Conservation (phyloP, 345 rosid genomes). For the Hibiscus trionum region DNA sequence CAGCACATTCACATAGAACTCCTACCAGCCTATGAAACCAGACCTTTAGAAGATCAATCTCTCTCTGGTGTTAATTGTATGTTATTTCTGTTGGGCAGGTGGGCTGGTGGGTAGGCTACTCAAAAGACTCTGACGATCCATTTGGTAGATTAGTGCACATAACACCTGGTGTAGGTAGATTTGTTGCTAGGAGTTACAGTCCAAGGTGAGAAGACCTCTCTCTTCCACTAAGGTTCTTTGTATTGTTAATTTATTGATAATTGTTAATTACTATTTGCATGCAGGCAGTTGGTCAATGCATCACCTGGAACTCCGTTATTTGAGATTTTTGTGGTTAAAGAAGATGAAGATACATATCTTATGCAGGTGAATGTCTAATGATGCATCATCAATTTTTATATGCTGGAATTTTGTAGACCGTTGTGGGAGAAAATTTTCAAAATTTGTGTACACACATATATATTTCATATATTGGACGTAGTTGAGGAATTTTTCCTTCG, state of each 20-base stretch:
- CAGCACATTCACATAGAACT: background rate
- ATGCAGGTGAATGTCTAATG: constrained; percentile 57
- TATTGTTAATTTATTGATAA: constrained; percentile 11
- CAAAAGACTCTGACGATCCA: constrained; percentile 73
- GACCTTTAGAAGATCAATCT: background rate
- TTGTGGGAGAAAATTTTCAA: background rate
- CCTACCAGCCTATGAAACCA: background rate
- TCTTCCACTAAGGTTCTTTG: constrained; percentile 6
- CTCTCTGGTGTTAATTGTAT: background rate
- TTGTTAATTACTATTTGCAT: constrained; percentile 19
- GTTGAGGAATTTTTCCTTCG: background rate
- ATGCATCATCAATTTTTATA: background rate
- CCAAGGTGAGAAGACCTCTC: constrained; percentile 52
- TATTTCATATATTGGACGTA: background rate
- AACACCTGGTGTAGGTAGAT: constrained; percentile 83
- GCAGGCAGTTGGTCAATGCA: constrained; percentile 77
- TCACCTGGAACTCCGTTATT: constrained; percentile 87
- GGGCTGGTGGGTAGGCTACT: constrained; percentile 97
- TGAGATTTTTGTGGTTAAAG: constrained; percentile 86
- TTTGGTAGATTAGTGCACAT: constrained; percentile 77
- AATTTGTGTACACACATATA: background rate
- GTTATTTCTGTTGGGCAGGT: constrained; percentile 42
- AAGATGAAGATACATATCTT: constrained; percentile 46
- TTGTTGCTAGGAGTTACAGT: constrained; percentile 77
- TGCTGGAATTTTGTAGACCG: background rate